Evolutionary conservation across 2,329 filamentous ascomycete genomes (phyloP), one percentile per base, ranked within the genome.

Genomic region (Dactylonectria estremocensis): DNA sequence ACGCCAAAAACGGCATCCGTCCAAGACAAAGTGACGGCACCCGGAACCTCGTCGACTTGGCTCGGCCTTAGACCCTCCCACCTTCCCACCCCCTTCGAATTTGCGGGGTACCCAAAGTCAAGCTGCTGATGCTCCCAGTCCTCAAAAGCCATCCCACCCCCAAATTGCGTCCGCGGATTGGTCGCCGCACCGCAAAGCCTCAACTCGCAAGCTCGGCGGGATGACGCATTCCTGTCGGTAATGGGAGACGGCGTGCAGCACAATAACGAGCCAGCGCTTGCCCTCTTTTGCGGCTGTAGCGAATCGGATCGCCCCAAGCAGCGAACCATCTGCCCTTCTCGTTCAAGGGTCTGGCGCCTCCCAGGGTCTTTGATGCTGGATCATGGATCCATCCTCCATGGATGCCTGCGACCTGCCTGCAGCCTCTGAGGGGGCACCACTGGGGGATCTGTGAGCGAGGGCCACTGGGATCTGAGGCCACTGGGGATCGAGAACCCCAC

Each of bases 161-260:
- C 46, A 62, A 18, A 57, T 52, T 53, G 50, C 40, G 62, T 33
- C 16, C 40, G 16, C 24, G 54, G 28, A 63, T 66, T 68, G 65
- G 61, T 35, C 58, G 54, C 46, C 61, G 55, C 20, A 14, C 54
- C 49, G 31, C 57, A 46, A 64, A 64, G 64, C 68, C 68, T 69
- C 68, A 57, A 57, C 55, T 69, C 67, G 69, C 61, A 66, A 67
- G 58, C 52, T 61, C 63, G 35, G 61, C 73, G 73, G 73, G 73
- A 75, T 75, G 73, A 75, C 73, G 73, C 73, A 75, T 74, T 69
- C 53, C 72, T 75, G 73, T 71, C 73, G 73, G 73, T 75, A 75
- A 74, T 74, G 61, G 50, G 45, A 54, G 57, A 31, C 65, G 20
- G 53, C 50, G 52, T 64, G 57, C 60, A 60, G 64, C 60, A 67